These are phyloP conservation scores for Crithidia mellificae DNA, from an alignment of 208 protist genomes.

Conservation along the genomic window DNA sequence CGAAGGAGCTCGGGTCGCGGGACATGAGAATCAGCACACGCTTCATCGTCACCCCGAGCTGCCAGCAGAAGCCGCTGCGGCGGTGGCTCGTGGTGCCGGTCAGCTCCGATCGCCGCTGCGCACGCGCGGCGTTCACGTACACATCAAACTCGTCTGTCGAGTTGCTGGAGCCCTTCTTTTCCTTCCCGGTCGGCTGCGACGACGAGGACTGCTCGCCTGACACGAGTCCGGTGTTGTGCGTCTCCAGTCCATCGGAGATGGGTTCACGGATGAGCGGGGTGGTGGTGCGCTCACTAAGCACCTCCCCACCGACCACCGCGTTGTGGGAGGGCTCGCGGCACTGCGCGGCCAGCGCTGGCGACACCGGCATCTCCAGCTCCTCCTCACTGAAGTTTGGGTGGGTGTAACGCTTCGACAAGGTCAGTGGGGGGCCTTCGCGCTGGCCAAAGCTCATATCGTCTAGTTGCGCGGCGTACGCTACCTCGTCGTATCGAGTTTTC, in stretches of 20 bases:
- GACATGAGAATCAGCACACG: conserved; percentile 51
- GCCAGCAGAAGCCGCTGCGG: conserved; percentile 46
- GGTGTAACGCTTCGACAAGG: background rate
- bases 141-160: conserved; percentile 16
- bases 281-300: background rate
- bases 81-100: background rate
- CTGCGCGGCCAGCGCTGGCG: background rate
- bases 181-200: background rate
- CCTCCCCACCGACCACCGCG: background rate
- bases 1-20: conserved; percentile 32
- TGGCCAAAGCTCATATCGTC: background rate
- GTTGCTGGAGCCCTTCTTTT: background rate
- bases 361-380: conserved; percentile 6
- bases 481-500: background rate
- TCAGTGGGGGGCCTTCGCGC: background rate
- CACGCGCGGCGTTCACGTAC: conserved; percentile 1
- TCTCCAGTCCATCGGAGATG: conserved; percentile 4
- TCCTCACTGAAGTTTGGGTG: conserved; percentile 2
- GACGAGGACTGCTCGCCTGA: conserved; percentile 4
- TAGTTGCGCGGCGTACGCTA: background rate
- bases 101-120: background rate
- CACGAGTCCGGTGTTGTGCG: background rate
- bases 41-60: conserved; percentile 50
- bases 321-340: conserved; percentile 6
- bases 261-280: background rate